phyloP scores from a whole-genome alignment of 2,329 filamentous ascomycete genomes.

The Pseudohalonectria lignicola region DNA sequence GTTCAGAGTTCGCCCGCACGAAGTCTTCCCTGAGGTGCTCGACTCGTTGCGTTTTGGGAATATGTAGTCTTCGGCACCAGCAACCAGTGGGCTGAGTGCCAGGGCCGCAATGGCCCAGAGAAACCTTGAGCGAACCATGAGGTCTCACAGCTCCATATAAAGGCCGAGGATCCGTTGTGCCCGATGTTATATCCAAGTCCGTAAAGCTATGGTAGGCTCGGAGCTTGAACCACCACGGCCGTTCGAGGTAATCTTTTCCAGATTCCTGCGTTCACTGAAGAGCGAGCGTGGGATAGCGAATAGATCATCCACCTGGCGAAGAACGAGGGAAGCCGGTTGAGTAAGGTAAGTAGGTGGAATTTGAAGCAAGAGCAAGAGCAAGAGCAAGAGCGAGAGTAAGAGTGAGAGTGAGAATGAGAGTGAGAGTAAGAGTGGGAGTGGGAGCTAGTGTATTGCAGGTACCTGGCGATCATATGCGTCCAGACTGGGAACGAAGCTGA shows the following conservation, averaged over 20 bases:
- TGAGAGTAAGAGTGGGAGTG: too few relatives aligned
- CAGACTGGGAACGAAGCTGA: too few relatives aligned
- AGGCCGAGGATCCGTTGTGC: too few relatives aligned
- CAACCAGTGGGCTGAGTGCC: conserved; percentile 10
- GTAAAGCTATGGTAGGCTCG: too few relatives aligned
- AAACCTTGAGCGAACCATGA: conserved; percentile 13
- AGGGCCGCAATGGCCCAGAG: conserved; percentile 10
- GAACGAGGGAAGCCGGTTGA: too few relatives aligned
- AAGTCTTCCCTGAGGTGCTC: not conserved
- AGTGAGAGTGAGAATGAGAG: too few relatives aligned
- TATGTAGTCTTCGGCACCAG: conserved; percentile 7
- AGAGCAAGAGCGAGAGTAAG: too few relatives aligned
- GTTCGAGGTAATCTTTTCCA: too few relatives aligned
- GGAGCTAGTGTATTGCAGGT: not conserved
- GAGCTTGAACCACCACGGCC: too few relatives aligned
- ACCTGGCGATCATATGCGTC: conserved; percentile 1
- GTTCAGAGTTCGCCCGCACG: not conserved
- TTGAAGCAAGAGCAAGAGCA: not conserved
- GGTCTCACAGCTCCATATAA: too few relatives aligned
- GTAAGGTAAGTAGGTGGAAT: not conserved
- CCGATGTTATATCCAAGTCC: too few relatives aligned
- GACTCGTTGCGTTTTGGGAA: conserved; percentile 8
- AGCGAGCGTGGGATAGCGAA: conserved; percentile 3
- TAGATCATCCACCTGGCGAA: not conserved
- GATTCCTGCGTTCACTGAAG: not conserved